Percentiles rank a stretch among this genome's conserved stretches.
Evolutionary conservation across 164 flowering plant genomes (phyloP).

Genomic region (Nelumbo lutea): DNA sequence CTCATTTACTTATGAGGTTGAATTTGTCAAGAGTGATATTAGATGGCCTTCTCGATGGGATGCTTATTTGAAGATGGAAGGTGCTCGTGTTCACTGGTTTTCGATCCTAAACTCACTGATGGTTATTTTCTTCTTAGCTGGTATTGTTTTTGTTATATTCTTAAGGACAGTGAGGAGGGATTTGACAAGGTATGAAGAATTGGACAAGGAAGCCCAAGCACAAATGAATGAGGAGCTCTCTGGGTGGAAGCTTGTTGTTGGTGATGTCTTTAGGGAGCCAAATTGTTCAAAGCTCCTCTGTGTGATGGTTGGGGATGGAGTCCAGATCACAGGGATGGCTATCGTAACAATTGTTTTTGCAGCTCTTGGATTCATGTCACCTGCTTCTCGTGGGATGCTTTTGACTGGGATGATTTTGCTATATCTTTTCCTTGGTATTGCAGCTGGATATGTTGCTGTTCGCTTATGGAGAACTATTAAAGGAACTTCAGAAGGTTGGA

Average conservation of each 20-base stretch:
- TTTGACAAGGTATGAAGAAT: not conserved
- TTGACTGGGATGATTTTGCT: conserved; percentile 16
- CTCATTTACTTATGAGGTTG: conserved; percentile 4
- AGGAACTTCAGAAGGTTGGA: conserved; percentile 1
- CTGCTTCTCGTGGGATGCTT: conserved; percentile 13
- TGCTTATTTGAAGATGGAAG: conserved; percentile 15
- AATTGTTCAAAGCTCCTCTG: not conserved
- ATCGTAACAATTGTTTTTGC: conserved; percentile 8
- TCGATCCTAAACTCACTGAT: conserved; percentile 14
- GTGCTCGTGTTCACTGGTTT: conserved; percentile 13
- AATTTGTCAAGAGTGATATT: conserved; percentile 5
- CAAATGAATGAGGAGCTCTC: conserved; percentile 1
- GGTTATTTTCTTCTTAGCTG: conserved; percentile 12
- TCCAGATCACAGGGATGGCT: conserved; percentile 3
- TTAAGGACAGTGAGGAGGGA: conserved; percentile 2
- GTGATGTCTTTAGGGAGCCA: not conserved
- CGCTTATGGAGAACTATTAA: conserved; percentile 14
- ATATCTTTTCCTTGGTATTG: conserved; percentile 14
- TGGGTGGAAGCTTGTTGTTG: not conserved
- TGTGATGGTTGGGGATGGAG: conserved; percentile 6
- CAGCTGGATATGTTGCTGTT: conserved; percentile 14
- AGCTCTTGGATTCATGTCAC: conserved; percentile 13
- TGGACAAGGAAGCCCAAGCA: conserved; percentile 2
- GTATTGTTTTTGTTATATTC: conserved; percentile 8
- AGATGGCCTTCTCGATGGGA: conserved; percentile 15